Base-by-base conservation (phyloP, 2,329 filamentous ascomycete species). In the Beauveria sp. region DNA sequence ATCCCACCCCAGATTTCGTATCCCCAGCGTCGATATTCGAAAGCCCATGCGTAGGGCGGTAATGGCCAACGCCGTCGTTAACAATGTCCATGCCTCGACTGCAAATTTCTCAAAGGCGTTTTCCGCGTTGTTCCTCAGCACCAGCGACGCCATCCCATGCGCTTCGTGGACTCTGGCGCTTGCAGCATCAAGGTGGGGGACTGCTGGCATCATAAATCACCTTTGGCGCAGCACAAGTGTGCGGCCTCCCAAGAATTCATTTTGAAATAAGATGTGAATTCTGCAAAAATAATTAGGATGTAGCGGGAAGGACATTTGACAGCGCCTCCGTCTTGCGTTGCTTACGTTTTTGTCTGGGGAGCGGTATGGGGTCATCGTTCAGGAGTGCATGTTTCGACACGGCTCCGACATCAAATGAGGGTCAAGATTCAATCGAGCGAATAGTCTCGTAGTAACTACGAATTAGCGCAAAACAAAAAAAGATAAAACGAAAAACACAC, bases 71-170 rank as follows among this genome's bases (percentile, higher is more conserved):
- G 53, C 54, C 5, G 40, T 16, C 4, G 60, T 16, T 10, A 62
- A 40, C 38, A 62, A 42, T 6, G 60, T 16, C 60, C 54, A 62
- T 2, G 54, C 47, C 38, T 62, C 60, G 47, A 58, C n/a, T 6
- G 20, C 34, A 9, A 62, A 46, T n/a, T 38, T 57, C 4, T 50
- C 26, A 53, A 62, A 62, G 2, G 26, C 54, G 5, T 38, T 47
- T 18, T 42, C n/a, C 7, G 60, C 38, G 51, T 10, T 50, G 34
- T 28, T 24, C 46, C 56, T 51, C 34, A 18, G 24, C 56, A 14
- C 28, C 34, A 43, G n/a, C 40, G 50, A 16, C 58, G 58, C 28
- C 52, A 47, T 55, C 14, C 28, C 43, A 28, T 14, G 47, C 49
- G 58, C 20, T 20, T 61, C 58, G 26, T 47, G 8, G 50, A n/a